Percentiles rank a stretch among this genome's conserved stretches.
phyloP scores from a whole-genome alignment of 208 protist species.

The Zelonia costaricensis region DNA sequence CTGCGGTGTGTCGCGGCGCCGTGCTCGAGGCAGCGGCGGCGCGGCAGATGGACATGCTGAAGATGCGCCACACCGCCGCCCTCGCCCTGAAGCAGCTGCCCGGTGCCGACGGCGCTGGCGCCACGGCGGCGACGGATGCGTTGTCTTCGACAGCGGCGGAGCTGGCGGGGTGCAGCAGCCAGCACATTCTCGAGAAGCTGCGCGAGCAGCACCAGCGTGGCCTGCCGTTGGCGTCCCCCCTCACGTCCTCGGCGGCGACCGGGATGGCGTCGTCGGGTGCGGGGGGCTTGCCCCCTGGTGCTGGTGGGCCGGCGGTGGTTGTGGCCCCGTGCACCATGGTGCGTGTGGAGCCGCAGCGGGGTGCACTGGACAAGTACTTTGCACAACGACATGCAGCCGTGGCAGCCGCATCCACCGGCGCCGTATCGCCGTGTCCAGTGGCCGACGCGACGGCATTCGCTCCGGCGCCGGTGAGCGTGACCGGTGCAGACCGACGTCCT shows the following conservation, averaged over 20 bases:
- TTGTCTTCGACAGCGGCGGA: conserved; percentile 2
- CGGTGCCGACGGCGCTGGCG: conserved; percentile 7
- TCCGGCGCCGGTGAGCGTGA: background rate
- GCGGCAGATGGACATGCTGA: conserved; percentile 65
- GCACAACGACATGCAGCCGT: conserved; percentile 19
- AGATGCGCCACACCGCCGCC: conserved; percentile 42
- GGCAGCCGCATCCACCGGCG: too few species aligned
- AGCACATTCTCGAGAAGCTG: conserved; percentile 26
- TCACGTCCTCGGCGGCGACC: conserved; percentile 21
- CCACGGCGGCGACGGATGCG: background rate
- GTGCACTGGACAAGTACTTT: conserved; percentile 75
- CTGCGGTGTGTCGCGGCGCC: conserved; percentile 53
- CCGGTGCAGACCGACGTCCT: too few species aligned
- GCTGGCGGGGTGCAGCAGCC: conserved; percentile 28
- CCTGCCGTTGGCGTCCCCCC: conserved; percentile 23
- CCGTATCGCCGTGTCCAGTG: background rate
- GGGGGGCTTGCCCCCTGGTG: background rate
- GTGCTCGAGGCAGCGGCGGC: conserved; percentile 59
- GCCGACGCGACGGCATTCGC: background rate
- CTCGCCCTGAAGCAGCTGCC: conserved; percentile 31
- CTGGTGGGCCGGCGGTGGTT: conserved; percentile 17
- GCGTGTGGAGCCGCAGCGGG: conserved; percentile 75
- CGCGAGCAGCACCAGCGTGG: conserved; percentile 30
- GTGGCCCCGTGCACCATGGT: conserved; percentile 71
- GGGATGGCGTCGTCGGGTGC: background rate